Evolutionary conservation across 179 eudicot species (phyloP), one percentile per base, ranked within the genome.

Genomic region (Camellia oleifera): DNA sequence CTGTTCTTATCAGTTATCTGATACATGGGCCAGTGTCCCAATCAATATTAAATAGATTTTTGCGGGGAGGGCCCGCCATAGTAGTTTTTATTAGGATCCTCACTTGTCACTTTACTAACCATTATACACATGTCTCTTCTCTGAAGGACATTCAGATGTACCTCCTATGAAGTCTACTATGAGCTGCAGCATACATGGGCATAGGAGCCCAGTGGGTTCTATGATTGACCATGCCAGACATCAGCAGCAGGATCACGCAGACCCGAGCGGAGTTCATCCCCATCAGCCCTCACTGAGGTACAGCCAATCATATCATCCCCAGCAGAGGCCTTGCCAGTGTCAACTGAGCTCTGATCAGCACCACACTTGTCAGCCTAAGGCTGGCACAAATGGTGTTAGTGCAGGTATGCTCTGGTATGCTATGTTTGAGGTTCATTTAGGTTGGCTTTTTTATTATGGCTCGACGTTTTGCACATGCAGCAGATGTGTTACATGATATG

Each of bases 361-460:
- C 23, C 76, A 74, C 5, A 23, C 58, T 64, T 75, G 74, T 17
- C 73, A 71, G 48, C 80, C 56, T 74, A 68, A 78, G 66, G 65
- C 42, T 57, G 69, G 79, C 26, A 62, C n/a, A 45, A 18, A 26
- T 64, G 40, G 63, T 72, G 81, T 67, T 77, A 56, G 40, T 32
- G 65, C 73, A 77, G 79, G 79, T 77, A 72, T 52, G 65, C 54
- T 14, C 73, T 67, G 79, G 79, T 77, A 72, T 52, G 65, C 54
- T 14, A 48, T 72, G 7, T 72, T 44, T 60, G 44, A 45, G 75
- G 74, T 79, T 79, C 23, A 20, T 52, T 58, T 58, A 5, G 65
- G 40, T 14, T 56, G 54, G 4, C 45, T 65, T 5, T 4, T 65
- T 9, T 32, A 32, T 65, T 26, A 65, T 23, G 68, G 68, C 42